Evolutionary conservation across 139 green algal species (phyloP), one percentile per base, ranked within the genome.

Genomic region (Nannochloris sp.): DNA sequence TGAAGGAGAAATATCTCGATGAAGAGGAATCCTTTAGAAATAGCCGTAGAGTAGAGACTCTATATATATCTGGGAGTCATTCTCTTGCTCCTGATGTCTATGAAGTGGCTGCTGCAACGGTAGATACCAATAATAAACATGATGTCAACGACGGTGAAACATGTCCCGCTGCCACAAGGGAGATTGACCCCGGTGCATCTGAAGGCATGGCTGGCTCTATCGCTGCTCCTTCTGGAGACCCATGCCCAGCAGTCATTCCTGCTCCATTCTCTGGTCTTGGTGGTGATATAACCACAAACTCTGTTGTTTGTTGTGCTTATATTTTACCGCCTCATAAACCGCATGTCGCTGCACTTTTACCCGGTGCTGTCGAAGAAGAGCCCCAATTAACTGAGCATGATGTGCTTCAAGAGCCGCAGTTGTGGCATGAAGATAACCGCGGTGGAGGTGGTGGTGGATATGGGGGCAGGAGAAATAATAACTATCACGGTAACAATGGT

Each of bases 51-150:
- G 64, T 82, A 14, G 84, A 95, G 61, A 61, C 89, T 54, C 47
- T 97, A 56, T 96, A 88, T 64, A 53, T 97, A 15, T 64, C 82
- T 25, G 74, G 59, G 48, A 62, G 30, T 30, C 87, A 97, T 83
- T 61, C 83, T 27, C 75, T 97, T 65, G 83, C 85, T 3, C 76
- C 88, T 19, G 71, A 75, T 33, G 74, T 93, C 15, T 77, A 78
- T 34, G 72, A 86, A 58, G 53, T 95, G 58, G 88, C 83, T 24
- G 78, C 80, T 7, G 69, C 61, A 2, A 45, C 6, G 4, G 44
- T n/a, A 3, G 39, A 33, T 13, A n/a, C n/a, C n/a, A 23, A 38
- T n/a, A 8, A 27, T n/a, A 27, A 38, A 42, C 6, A 14, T 25
- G 32, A 35, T 33, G 51, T 35, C 14, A 54, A n/a, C 0, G 25